Conservation (phyloP, 495 filamentous ascomycete species). For the Hyaloscypha hepaticicola region DNA sequence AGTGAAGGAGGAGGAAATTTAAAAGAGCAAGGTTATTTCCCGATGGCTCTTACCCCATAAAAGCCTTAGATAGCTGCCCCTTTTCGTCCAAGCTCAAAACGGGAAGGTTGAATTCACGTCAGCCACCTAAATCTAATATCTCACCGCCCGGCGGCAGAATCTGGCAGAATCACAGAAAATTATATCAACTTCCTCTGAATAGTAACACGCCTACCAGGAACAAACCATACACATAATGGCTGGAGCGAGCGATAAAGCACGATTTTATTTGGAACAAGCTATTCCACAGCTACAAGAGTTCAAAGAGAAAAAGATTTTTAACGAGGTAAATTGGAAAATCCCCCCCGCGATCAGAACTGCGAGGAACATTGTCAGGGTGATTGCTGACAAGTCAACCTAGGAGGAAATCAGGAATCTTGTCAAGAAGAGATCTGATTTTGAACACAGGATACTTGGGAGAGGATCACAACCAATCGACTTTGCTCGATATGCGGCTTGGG, state of each 20-base stretch:
- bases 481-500: constrained; percentile 83
- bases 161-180: constrained; percentile 22
- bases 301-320: constrained; percentile 85
- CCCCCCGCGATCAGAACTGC: neutral
- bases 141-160: constrained; percentile 22
- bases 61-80: neutral
- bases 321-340: constrained; percentile 49
- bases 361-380: neutral
- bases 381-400: constrained; percentile 44
- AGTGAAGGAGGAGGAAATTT: neutral
- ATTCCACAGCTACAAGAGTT: constrained; percentile 89
- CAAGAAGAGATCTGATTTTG: constrained; percentile 86
- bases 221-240: constrained; percentile 58
- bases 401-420: constrained; percentile 86
- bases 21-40: neutral
- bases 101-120: neutral
- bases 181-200: neutral
- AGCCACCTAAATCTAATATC: neutral
- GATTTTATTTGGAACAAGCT: constrained; percentile 88
- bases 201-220: neutral
- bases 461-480: constrained; percentile 75
- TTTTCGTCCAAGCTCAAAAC: neutral
- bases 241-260: constrained; percentile 84
- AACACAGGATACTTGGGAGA: constrained; percentile 83
- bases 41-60: neutral